Conservation (phyloP, 129 eudicot genomes). For the Tagetes erecta region DNA sequence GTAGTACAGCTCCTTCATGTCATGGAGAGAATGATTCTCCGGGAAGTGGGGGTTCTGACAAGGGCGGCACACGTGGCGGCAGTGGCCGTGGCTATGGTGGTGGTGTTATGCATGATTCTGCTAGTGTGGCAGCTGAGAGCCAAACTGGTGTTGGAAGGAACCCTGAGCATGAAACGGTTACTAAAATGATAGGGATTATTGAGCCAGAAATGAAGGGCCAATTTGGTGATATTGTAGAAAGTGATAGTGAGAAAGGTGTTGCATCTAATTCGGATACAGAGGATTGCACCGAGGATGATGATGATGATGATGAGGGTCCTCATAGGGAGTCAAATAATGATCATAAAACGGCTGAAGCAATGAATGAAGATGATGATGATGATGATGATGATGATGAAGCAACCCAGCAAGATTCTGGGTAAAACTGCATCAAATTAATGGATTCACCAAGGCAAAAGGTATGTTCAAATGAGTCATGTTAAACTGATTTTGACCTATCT, state of each 20-base stretch:
- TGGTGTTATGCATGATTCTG: constrained; percentile 50
- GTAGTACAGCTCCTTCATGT: constrained; percentile 71
- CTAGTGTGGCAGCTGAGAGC: constrained; percentile 68
- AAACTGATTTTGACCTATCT: neutral
- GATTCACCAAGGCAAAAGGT: constrained; percentile 12
- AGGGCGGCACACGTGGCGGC: constrained; percentile 22
- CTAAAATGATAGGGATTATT: constrained; percentile 76
- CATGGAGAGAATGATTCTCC: constrained; percentile 85
- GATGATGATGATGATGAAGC: constrained; percentile 56
- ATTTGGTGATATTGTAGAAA: constrained; percentile 48
- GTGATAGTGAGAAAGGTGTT: constrained; percentile 39
- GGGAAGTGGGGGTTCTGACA: constrained; percentile 37
- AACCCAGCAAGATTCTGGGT: constrained; percentile 60
- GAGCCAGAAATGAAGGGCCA: constrained; percentile 74
- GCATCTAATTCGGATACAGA: constrained; percentile 69
- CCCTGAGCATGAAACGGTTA: constrained; percentile 48
- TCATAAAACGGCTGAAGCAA: constrained; percentile 28
- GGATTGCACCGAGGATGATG: constrained; percentile 54
- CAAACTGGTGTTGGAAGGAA: constrained; percentile 52
- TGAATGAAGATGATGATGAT: constrained; percentile 54
- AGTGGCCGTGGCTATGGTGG: constrained; percentile 23
- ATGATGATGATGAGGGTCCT: constrained; percentile 49
- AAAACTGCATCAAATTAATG: neutral
- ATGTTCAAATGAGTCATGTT: neutral
- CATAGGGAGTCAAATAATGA: constrained; percentile 30